Evolutionary conservation across 192 early-diverging fungal genomes (phyloP).

Genomic region (Spizellomyces punctatus): DNA sequence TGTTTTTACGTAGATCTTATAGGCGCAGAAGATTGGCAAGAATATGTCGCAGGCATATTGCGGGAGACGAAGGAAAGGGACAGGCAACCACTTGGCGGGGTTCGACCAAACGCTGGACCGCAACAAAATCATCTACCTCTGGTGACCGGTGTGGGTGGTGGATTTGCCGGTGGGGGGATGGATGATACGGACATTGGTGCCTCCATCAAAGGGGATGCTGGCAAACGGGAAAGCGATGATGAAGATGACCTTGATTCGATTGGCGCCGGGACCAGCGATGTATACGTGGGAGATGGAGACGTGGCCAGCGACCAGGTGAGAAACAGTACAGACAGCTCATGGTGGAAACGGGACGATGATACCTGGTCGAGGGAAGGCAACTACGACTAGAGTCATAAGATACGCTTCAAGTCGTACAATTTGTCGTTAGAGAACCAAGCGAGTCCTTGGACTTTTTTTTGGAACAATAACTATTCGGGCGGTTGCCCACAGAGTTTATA

Average conservation of each 20-base stretch:
- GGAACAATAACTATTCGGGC: too few species aligned
- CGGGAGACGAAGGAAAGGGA: conserved; percentile 59
- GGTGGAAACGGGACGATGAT: conserved; percentile 25
- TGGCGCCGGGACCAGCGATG: conserved; percentile 38
- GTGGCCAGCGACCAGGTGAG: conserved; percentile 68
- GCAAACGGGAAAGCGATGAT: conserved; percentile 43
- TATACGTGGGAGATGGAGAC: conserved; percentile 54
- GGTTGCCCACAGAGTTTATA: too few species aligned
- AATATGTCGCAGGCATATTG: conserved; percentile 49
- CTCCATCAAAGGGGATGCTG: conserved; percentile 16
- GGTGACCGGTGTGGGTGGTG: conserved; percentile 27
- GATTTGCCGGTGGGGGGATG: conserved; percentile 20
- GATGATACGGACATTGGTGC: conserved; percentile 43
- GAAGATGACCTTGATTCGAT: conserved; percentile 51
- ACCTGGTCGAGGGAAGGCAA: conserved; percentile 35
- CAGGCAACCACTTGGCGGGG: conserved; percentile 56
- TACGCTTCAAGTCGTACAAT: too few species aligned
- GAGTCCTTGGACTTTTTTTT: too few species aligned
- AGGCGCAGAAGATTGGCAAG: conserved; percentile 54
- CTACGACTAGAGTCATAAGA: conserved; percentile 24
- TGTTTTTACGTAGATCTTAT: conserved; percentile 37
- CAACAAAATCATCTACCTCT: conserved; percentile 26
- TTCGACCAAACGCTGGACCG: conserved; percentile 47
- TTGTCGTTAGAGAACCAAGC: too few species aligned
- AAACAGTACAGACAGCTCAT: not conserved